Conservation (phyloP, 106 monocot species). For the Dendrobium catenatum region DNA sequence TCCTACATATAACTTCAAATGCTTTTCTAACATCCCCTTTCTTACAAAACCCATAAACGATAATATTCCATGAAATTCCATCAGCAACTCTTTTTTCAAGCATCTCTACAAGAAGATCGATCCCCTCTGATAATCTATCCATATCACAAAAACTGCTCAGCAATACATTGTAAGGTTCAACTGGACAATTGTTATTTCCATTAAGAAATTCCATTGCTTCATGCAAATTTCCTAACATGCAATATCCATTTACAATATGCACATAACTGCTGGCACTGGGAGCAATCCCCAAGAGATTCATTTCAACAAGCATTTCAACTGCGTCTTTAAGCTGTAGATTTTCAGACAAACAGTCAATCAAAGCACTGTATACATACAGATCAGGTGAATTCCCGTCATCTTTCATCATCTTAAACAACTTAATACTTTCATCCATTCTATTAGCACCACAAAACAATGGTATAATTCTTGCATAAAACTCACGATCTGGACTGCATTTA, state of each 20-base stretch:
- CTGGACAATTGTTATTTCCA: slow-evolving; percentile 13
- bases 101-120: slow-evolving; percentile 25
- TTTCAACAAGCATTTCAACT: slow-evolving; percentile 37
- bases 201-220: slow-evolving; percentile 40
- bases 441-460: slow-evolving; percentile 33
- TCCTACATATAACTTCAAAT: slow-evolving; percentile 46
- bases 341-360: slow-evolving; percentile 35
- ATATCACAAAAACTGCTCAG: slow-evolving; percentile 31
- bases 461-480: slow-evolving; percentile 28
- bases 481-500: slow-evolving; percentile 18
- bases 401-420: slow-evolving; percentile 48
- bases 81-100: slow-evolving; percentile 19
- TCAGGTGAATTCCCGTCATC: slow-evolving; percentile 16
- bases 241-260: slow-evolving; percentile 40
- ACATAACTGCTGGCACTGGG: slow-evolving; percentile 17
- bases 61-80: slow-evolving; percentile 44
- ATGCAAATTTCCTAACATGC: slow-evolving; percentile 29
- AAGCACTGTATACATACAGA: slow-evolving; percentile 11
- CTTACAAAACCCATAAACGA: slow-evolving; percentile 31
- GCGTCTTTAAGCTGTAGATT: slow-evolving; percentile 36
- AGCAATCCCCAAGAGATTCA: slow-evolving; percentile 21
- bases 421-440: slow-evolving; percentile 31
- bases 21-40: slow-evolving; percentile 29
- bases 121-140: slow-evolving; percentile 25
- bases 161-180: slow-evolving; percentile 42